Evolutionary conservation across 2,329 filamentous ascomycete genomes (phyloP).

Genomic region (Colletotrichum sp.): DNA sequence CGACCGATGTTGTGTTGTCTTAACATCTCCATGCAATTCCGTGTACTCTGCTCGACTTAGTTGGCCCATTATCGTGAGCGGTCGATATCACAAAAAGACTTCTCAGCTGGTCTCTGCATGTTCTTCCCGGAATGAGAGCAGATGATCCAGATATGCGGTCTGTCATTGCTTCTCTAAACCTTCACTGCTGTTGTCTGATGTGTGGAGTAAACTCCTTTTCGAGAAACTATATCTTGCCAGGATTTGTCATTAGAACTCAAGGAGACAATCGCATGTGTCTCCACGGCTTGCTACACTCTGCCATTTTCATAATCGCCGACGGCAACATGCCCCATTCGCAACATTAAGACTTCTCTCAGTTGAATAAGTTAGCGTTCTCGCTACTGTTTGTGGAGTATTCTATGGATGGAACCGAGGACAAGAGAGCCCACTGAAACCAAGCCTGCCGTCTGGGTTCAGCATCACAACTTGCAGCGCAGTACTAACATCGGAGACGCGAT

Average conservation of each 20-base stretch:
- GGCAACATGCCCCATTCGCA: not conserved
- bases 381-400: not conserved
- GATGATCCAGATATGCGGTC: not conserved
- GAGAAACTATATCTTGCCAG: not conserved
- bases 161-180: rapidly evolving
- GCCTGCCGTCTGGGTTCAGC: not conserved
- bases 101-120: rapidly evolving
- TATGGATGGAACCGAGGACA: not conserved
- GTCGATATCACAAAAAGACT: not conserved
- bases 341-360: not conserved
- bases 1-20: not conserved
- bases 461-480: not conserved
- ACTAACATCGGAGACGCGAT: not conserved
- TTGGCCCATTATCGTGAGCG: not conserved
- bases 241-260: not conserved
- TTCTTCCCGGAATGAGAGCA: not conserved
- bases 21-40: not conserved
- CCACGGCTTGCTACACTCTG: no score
- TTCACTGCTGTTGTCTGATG: not conserved
- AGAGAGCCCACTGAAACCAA: not conserved
- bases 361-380: not conserved
- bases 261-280: not conserved
- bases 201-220: rapidly evolving
- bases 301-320: no score
- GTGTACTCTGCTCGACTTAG: rapidly evolving